These are phyloP conservation scores for Aspergillus sp. DNA, from an alignment of 2,329 filamentous ascomycete species.

Conservation along the genomic window DNA sequence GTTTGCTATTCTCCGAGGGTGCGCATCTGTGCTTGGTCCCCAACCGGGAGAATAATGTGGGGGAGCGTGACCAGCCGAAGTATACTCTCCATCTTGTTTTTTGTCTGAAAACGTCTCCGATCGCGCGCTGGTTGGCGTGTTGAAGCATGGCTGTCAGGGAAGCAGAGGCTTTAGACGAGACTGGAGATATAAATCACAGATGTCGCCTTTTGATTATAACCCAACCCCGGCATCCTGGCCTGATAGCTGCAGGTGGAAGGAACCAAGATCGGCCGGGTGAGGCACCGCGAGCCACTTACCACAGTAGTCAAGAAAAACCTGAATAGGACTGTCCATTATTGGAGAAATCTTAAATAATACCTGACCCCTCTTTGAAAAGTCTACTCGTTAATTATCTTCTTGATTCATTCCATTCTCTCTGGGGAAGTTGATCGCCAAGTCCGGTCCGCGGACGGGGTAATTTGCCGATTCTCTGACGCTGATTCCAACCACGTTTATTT, in stretches of 20 bases:
- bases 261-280: background rate
- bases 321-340: background rate
- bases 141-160: background rate
- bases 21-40: background rate
- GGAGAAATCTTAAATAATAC: background rate
- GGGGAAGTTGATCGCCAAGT: slow-evolving; percentile 17
- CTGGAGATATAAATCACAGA: background rate
- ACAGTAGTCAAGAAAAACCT: background rate
- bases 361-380: background rate
- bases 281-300: background rate
- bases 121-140: background rate
- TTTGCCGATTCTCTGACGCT: slow-evolving; percentile 14
- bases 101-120: background rate
- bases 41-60: slow-evolving; percentile 2
- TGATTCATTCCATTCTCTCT: background rate
- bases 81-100: background rate
- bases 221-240: background rate
- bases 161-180: background rate
- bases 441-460: slow-evolving; percentile 16
- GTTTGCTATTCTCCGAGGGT: background rate
- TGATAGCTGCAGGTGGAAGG: background rate
- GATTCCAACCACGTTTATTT: slow-evolving; percentile 7
- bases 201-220: background rate
- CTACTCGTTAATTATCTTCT: background rate
- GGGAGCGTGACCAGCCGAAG: background rate